Base-by-base conservation (phyloP, 108 stramenopile species). In the Chaetoceros muelleri region DNA sequence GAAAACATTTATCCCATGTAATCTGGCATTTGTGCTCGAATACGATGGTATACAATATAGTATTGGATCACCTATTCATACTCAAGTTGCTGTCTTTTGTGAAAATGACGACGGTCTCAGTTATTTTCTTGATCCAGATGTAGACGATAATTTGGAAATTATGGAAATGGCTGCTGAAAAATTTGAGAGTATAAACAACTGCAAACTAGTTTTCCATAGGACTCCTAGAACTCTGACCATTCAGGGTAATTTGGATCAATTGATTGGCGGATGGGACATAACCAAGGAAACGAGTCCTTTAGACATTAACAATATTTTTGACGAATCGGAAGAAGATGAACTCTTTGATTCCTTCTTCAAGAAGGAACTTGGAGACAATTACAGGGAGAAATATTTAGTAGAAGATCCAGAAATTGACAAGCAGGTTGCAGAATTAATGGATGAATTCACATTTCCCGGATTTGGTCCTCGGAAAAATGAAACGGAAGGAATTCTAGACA, bases 171-270 rank as follows among this genome's bases (percentile, higher is more conserved):
- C 63, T 80, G 23, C 68, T 72, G n/a, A 55, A 70, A 49, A 46
- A 64, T 23, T 27, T 80, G 28, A 68, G 74, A 24, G 66, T 66
- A 29, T 40, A 5, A 40, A 40, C 34, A 40, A 40, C 13, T 40
- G 34, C 13, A 64, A 80, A n/a, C 61, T 75, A 26, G 22, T 21
- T 17, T 52, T 81, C 30, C 61, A 66, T 22, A 61, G 70, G 23
- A 81, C 80, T 3, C 80, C 80, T 2, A 62, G 73, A 44, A 64
- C 75, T 25, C 53, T 81, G 57, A 81, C 80, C 0, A 72, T 81
- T 28, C 53, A 71, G 3, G 80, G 80, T 17, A 73, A 60, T 34
- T 44, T 81, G 25, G 52, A 72, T 13, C 59, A 62, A 40, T 56
- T 65, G 20, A 75, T 69, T 10, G 48, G 69, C 3, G 61, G 66